Evolutionary conservation across 108 stramenopile species (phyloP).

Genomic region (Pinguiococcus pyrenoidosus): DNA sequence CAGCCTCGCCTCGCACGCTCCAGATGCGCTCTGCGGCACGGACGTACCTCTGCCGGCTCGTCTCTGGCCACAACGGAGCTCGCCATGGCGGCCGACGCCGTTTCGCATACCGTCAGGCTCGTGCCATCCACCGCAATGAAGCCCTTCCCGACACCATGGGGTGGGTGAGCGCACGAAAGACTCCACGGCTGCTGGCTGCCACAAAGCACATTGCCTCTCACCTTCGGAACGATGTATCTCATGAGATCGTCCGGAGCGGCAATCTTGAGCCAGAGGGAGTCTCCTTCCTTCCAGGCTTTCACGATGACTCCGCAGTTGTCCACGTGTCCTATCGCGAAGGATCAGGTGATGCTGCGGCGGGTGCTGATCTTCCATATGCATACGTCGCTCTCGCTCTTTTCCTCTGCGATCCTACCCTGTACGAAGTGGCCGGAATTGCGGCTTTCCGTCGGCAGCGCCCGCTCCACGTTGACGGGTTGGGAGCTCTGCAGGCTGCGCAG

Average conservation of each 20-base stretch:
- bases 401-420: constrained; percentile 46
- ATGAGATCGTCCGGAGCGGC: constrained; percentile 49
- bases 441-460: constrained; percentile 53
- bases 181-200: too few species aligned
- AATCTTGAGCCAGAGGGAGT: constrained; percentile 75
- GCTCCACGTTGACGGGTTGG: constrained; percentile 74
- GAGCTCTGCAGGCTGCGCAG: too few species aligned
- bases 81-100: constrained; percentile 14
- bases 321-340: too few species aligned
- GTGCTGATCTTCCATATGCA: neutral
- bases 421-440: constrained; percentile 87
- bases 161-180: too few species aligned
- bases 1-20: too few species aligned
- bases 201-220: too few species aligned
- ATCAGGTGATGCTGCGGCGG: neutral
- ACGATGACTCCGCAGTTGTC: constrained; percentile 71
- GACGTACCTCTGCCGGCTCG: neutral
- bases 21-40: too few species aligned
- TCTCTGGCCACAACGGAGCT: neutral
- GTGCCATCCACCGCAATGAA: constrained; percentile 96
- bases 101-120: constrained; percentile 80
- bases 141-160: neutral
- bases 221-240: constrained; percentile 87
- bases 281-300: constrained; percentile 61
- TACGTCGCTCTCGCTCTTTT: too few species aligned